Percentiles rank a stretch among this genome's conserved stretches.
Conservation (phyloP, 164 flowering plant species). For the Buxus sempervirens region DNA sequence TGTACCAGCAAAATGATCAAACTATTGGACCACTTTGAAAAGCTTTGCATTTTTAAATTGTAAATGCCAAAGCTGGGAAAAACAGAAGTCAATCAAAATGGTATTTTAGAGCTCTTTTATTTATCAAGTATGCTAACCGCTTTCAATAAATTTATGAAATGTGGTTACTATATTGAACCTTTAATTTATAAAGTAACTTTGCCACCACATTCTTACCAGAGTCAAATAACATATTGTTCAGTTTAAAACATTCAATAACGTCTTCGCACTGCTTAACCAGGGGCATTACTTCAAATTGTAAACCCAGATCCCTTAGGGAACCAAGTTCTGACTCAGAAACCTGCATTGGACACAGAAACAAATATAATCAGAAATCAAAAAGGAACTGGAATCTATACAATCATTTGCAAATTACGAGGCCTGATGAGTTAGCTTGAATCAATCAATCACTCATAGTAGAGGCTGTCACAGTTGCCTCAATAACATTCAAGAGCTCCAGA, state of each 20-base stretch:
- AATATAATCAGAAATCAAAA: neutral
- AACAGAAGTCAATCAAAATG: too few species aligned
- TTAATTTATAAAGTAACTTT: too few species aligned
- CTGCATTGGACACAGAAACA: conserved; percentile 30
- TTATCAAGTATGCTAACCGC: too few species aligned
- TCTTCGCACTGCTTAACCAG: conserved; percentile 80
- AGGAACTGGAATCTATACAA: neutral
- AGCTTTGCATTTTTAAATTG: neutral
- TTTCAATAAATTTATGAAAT: too few species aligned
- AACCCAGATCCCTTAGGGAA: conserved; percentile 55
- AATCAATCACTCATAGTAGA: neutral
- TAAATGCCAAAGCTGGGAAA: too few species aligned
- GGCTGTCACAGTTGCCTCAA: neutral
- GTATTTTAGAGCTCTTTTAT: too few species aligned
- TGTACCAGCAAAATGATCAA: neutral
- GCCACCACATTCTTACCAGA: conserved; percentile 68
- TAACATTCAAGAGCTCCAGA: neutral
- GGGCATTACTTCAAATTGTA: conserved; percentile 61
- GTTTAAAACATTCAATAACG: conserved; percentile 52
- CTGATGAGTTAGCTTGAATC: too few species aligned
- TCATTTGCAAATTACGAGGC: neutral
- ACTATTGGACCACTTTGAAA: neutral
- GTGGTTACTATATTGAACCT: too few species aligned
- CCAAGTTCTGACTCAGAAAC: conserved; percentile 61
- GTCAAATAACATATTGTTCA: conserved; percentile 58